Percentiles rank a stretch among this genome's conserved stretches.
Conservation (phyloP, 371 early-diverging fungal species). For the Mucor sp. region DNA sequence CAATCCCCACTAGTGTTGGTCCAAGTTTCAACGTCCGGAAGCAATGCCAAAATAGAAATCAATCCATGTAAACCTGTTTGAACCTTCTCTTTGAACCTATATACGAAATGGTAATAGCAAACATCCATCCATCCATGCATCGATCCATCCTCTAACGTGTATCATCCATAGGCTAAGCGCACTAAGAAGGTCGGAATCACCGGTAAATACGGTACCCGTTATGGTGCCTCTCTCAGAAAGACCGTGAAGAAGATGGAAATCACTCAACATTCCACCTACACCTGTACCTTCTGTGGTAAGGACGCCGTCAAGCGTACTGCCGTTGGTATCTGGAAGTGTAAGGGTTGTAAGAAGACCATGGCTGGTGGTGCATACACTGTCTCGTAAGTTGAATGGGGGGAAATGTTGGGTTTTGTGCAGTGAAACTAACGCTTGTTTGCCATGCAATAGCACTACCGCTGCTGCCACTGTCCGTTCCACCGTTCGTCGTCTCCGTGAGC, state of each 20-base stretch:
- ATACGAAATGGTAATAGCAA: constrained; percentile 20
- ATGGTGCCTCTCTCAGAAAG: constrained; percentile 99
- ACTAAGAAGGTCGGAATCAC: constrained; percentile 99
- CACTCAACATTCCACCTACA: constrained; percentile 99
- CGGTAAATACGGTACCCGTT: constrained; percentile 99
- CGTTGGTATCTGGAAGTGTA: constrained; percentile 99
- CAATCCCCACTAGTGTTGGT: not conserved
- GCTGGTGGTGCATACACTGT: constrained; percentile 99
- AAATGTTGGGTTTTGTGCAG: not conserved
- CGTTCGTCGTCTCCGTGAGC: constrained; percentile 97
- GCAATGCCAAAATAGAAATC: not conserved
- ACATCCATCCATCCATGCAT: constrained; percentile 31
- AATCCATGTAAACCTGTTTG: constrained; percentile 4
- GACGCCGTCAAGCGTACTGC: constrained; percentile 95
- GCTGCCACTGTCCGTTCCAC: constrained; percentile 94
- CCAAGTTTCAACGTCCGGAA: constrained; percentile 4
- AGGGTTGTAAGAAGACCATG: constrained; percentile 94
- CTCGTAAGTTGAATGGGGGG: constrained; percentile 51
- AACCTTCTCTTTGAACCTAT: constrained; percentile 28
- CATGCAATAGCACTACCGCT: constrained; percentile 78
- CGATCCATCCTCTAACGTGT: not conserved
- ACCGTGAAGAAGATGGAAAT: constrained; percentile 99
- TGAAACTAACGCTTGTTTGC: not conserved
- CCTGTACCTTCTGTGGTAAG: constrained; percentile 99
- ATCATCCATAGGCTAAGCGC: constrained; percentile 83